Percentiles rank a stretch among this genome's conserved stretches.
These are phyloP conservation scores for Nymphaea colorata DNA, from an alignment of 164 flowering plant species.

Conservation along the genomic window DNA sequence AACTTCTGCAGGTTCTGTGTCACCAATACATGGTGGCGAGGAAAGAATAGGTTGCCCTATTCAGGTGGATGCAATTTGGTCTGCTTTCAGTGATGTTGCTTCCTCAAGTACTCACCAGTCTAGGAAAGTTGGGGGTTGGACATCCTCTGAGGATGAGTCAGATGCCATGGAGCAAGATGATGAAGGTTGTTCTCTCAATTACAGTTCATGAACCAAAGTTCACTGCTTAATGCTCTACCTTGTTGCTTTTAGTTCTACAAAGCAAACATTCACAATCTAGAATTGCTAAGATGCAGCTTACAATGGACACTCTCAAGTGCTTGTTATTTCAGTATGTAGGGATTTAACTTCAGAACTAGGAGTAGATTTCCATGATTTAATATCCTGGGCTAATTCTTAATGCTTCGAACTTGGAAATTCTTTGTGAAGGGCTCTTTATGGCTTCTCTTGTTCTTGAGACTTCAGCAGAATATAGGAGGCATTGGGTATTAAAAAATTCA, in stretches of 20 bases:
- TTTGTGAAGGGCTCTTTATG: too few relatives aligned
- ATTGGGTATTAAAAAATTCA: too few relatives aligned
- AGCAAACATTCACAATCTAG: background rate
- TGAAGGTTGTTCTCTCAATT: constrained; percentile 28
- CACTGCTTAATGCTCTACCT: background rate
- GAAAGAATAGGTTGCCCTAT: constrained; percentile 30
- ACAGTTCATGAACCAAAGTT: background rate
- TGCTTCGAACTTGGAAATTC: too few relatives aligned
- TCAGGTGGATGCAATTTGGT: constrained; percentile 67
- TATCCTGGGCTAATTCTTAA: too few relatives aligned
- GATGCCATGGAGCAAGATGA: constrained; percentile 77
- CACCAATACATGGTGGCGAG: constrained; percentile 46
- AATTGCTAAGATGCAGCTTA: background rate
- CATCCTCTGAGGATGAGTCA: constrained; percentile 89
- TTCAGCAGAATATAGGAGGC: too few relatives aligned
- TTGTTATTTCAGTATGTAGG: too few relatives aligned
- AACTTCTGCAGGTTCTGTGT: constrained; percentile 41
- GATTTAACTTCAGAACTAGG: too few relatives aligned
- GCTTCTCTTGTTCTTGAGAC: too few relatives aligned
- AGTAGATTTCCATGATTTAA: too few relatives aligned
- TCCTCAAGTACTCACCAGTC: constrained; percentile 34
- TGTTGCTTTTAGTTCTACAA: background rate
- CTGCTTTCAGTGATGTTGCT: constrained; percentile 64
- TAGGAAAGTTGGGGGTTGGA: constrained; percentile 52
- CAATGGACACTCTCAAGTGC: too few relatives aligned